These are phyloP conservation scores for Dictyostelium purpureum DNA, from an alignment of 78 protist species.

Conservation along the genomic window DNA sequence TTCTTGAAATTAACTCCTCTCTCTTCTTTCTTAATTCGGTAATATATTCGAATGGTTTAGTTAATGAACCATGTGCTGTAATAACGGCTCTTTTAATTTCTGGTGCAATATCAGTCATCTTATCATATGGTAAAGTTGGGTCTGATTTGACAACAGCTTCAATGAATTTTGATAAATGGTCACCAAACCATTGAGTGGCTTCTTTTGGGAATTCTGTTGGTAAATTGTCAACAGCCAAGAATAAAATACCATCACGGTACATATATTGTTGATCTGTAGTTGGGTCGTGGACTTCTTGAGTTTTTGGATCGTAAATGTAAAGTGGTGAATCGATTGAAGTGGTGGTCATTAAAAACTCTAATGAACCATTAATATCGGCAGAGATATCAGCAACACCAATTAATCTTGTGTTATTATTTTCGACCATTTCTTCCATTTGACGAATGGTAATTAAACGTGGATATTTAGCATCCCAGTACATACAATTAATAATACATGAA, in stretches of 20 bases:
- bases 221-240: constrained; percentile 92
- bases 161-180: constrained; percentile 70
- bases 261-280: constrained; percentile 69
- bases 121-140: constrained; percentile 70
- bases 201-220: constrained; percentile 96
- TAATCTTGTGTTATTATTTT: constrained; percentile 40
- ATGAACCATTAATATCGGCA: constrained; percentile 92
- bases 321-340: constrained; percentile 93
- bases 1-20: constrained; percentile 39
- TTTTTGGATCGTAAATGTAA: constrained; percentile 84
- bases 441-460: constrained; percentile 90
- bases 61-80: constrained; percentile 79
- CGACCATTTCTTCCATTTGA: constrained; percentile 73
- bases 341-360: constrained; percentile 84
- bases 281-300: constrained; percentile 73
- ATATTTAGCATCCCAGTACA: constrained; percentile 94
- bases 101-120: constrained; percentile 70
- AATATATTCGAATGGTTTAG: constrained; percentile 88
- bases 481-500: constrained; percentile 84
- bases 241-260: constrained; percentile 85
- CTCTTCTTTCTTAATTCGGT: constrained; percentile 72
- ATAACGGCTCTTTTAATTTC: constrained; percentile 73
- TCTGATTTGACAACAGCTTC: constrained; percentile 72
- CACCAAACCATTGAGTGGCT: constrained; percentile 91
- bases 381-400: constrained; percentile 90